Evolutionary conservation across 345 rosid genomes (phyloP), one percentile per base, ranked within the genome.

Genomic region (Syzygium aqueum): DNA sequence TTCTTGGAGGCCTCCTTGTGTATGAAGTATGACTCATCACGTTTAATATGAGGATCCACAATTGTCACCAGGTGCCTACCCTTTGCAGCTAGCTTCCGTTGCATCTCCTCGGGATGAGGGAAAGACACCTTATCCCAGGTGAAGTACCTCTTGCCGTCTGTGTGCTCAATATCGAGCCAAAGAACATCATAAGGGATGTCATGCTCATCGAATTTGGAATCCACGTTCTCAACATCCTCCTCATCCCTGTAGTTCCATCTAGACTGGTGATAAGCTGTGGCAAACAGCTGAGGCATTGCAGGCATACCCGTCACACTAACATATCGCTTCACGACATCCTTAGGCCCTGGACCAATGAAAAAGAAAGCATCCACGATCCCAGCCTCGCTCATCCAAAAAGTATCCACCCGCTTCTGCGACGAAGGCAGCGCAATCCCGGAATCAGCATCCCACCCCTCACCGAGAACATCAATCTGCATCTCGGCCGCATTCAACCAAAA

Each of bases 231-330:
- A 85, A 98, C 99, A 93, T 98, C 99, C 92, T 98, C 99, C 90
- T 98, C 99, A 86, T 98, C 99, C 90, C 97, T 95, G 85, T 98
- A 98, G 89, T 98, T 98, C 99, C 99, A 98, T 92, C 99, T 94
- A 88, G 97, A 96, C 84, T 98, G 99, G 86, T 98, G 99, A 93
- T 98, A 98, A 21, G 95, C 99, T 15, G 92, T 95, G 33, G 99
- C 92, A 84, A 98, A 98, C 86, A 94, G 86, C 92, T 92, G 99
- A 7, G 99, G 99, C 99, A 98, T 96, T 1, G 98, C 90, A 53
- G 98, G 94, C 30, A 90, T 88, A 86, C 99, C 99, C 3, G 98
- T 98, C 37, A 94, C 97, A 87, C 92, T 91, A 2, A 93, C 93
- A 88, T 98, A 96, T 90, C 96, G 99, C 88, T 90, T 95, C 25